A percentile compares a stretch with the other conserved stretches of the same genome.
These are phyloP conservation scores for Entonaema liquescens DNA, from an alignment of 495 filamentous ascomycete species.

Conservation along the genomic window DNA sequence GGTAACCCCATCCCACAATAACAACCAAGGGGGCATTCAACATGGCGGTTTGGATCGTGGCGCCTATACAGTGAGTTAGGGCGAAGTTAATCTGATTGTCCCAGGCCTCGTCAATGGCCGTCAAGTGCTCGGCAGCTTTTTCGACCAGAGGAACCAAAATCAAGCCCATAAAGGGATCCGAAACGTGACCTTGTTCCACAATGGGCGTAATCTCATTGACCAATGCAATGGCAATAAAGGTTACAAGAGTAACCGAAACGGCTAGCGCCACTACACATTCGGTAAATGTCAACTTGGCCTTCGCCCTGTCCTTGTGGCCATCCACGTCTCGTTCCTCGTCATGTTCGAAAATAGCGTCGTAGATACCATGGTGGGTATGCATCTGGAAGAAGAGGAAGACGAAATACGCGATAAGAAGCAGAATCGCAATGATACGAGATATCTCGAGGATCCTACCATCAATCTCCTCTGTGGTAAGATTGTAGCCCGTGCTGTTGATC, in stretches of 20 bases:
- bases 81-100: conserved; percentile 91
- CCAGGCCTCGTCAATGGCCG: conserved; percentile 90
- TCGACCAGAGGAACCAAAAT: conserved; percentile 86
- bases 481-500: conserved; percentile 53
- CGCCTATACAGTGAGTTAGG: conserved; percentile 85
- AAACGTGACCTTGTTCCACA: conserved; percentile 68
- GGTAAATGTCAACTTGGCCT: conserved; percentile 78
- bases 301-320: conserved; percentile 66
- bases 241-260: conserved; percentile 75
- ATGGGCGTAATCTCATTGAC: conserved; percentile 82
- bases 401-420: conserved; percentile 80
- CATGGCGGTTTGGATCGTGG: conserved; percentile 88
- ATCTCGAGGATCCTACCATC: conserved; percentile 65
- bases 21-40: conserved; percentile 87
- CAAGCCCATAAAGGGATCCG: conserved; percentile 82
- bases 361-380: conserved; percentile 82
- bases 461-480: conserved; percentile 53
- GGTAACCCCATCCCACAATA: conserved; percentile 84
- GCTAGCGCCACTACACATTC: conserved; percentile 76
- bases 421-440: conserved; percentile 77
- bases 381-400: conserved; percentile 85
- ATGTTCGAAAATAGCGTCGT: conserved; percentile 65
- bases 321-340: conserved; percentile 80
- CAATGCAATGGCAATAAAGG: conserved; percentile 81
- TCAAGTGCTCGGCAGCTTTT: conserved; percentile 90